Conservation (phyloP, 2,329 filamentous ascomycete species). For the Fusarium coffeatum region DNA sequence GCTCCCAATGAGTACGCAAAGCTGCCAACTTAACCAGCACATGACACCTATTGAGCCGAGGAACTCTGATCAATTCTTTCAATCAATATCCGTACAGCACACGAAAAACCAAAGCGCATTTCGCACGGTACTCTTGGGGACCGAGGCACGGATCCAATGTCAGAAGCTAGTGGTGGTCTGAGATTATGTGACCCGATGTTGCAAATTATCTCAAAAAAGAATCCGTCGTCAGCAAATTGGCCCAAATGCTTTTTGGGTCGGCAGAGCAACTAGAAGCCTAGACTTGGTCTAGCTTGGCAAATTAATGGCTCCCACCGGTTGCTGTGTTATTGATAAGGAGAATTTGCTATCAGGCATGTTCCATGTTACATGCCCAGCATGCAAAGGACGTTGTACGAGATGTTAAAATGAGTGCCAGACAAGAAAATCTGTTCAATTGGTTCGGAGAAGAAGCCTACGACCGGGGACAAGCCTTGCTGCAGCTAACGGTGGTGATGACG, state of each 20-base stretch:
- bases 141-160: slow-evolving; percentile 17
- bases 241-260: slow-evolving; percentile 31
- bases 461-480: slow-evolving; percentile 26
- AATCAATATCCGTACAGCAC: background rate
- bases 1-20: background rate
- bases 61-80: background rate
- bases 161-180: slow-evolving; percentile 33
- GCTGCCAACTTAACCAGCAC: slow-evolving; percentile 1
- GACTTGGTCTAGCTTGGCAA: slow-evolving; percentile 37
- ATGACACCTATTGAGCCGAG: slow-evolving; percentile 32
- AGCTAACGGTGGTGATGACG: slow-evolving; percentile 23
- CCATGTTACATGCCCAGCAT: slow-evolving; percentile 11
- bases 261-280: slow-evolving; percentile 41
- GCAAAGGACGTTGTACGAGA: background rate
- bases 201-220: slow-evolving; percentile 28
- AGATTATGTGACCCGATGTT: slow-evolving; percentile 9
- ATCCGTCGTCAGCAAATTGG: slow-evolving; percentile 31
- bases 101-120: slow-evolving; percentile 5
- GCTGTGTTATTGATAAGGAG: slow-evolving; percentile 22
- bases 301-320: slow-evolving; percentile 16
- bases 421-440: slow-evolving; percentile 32
- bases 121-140: slow-evolving; percentile 5
- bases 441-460: slow-evolving; percentile 10
- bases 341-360: slow-evolving; percentile 12
- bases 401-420: slow-evolving; percentile 5